A percentile compares a stretch with the other conserved stretches of the same genome.
Conservation (phyloP, 768 basidiomycete species). For the Sarcomyxa edulis region DNA sequence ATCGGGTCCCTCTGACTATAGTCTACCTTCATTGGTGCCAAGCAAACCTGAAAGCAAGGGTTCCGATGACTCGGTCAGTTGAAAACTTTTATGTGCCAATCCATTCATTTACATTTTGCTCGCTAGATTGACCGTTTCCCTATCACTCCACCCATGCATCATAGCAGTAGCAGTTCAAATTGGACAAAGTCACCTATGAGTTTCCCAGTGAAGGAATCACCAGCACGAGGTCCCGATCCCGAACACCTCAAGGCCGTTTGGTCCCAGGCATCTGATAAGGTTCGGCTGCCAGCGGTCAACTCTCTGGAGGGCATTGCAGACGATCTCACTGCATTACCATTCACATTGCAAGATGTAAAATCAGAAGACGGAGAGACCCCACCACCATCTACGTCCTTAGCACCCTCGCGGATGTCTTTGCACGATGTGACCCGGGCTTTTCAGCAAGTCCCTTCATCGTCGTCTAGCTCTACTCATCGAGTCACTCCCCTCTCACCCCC, state of each 20-base stretch:
- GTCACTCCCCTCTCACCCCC: slow-evolving; percentile 47
- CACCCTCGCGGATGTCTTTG: slow-evolving; percentile 71
- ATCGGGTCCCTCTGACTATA: slow-evolving; percentile 14
- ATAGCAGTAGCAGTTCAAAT: slow-evolving; percentile 23
- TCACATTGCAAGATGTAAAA: slow-evolving; percentile 80
- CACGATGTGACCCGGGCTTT: slow-evolving; percentile 84
- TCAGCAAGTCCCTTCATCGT: slow-evolving; percentile 74
- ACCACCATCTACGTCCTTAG: slow-evolving; percentile 50
- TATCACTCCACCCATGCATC: slow-evolving; percentile 41
- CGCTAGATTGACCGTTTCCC: slow-evolving; percentile 41
- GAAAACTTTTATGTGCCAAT: slow-evolving; percentile 1
- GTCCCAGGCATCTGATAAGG: slow-evolving; percentile 73
- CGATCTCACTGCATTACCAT: slow-evolving; percentile 74
- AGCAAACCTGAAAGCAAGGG: slow-evolving; percentile 43
- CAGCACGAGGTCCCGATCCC: slow-evolving; percentile 68
- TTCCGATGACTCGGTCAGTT: slow-evolving; percentile 51
- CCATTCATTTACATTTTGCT: slow-evolving; percentile 4
- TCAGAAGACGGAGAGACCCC: slow-evolving; percentile 83
- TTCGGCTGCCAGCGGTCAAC: slow-evolving; percentile 63
- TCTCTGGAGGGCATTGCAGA: slow-evolving; percentile 82
- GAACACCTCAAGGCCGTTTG: slow-evolving; percentile 83
- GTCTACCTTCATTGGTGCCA: slow-evolving; percentile 21
- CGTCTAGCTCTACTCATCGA: slow-evolving; percentile 42
- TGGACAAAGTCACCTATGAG: slow-evolving; percentile 55
- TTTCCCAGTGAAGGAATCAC: slow-evolving; percentile 60